Evolutionary conservation across 306 rosid species (phyloP).

Genomic region (Prunus armeniaca): DNA sequence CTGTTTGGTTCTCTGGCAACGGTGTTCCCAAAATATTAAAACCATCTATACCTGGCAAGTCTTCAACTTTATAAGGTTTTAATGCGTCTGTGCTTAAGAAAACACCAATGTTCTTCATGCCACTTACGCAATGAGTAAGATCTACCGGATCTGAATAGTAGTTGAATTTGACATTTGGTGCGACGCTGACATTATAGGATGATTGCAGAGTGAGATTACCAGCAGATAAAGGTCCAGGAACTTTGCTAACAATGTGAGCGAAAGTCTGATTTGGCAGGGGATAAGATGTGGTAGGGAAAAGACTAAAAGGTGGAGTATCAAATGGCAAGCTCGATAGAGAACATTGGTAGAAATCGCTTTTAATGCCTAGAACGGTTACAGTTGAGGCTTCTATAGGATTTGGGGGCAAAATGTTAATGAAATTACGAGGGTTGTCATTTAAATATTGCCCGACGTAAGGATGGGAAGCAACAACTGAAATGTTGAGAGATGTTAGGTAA

Average conservation of each 20-base stretch:
- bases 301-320: not conserved
- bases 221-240: not conserved
- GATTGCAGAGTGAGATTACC: constrained; percentile 10
- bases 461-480: constrained; percentile 8
- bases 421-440: constrained; percentile 26
- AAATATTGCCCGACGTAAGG: constrained; percentile 24
- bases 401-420: constrained; percentile 4
- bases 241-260: not conserved
- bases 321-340: not conserved
- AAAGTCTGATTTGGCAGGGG: not conserved
- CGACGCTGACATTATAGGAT: not conserved
- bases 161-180: constrained; percentile 13
- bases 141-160: constrained; percentile 10
- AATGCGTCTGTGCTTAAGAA: not conserved
- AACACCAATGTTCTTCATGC: not conserved
- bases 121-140: constrained; percentile 11
- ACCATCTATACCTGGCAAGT: not conserved
- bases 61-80: not conserved
- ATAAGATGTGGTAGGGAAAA: not conserved
- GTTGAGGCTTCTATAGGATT: not conserved
- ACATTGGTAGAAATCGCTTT: not conserved
- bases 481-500: constrained; percentile 19
- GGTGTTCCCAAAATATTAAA: not conserved
- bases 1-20: not conserved
- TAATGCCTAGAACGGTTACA: not conserved